Evolutionary conservation across 768 basidiomycete species (phyloP), one percentile per base, ranked within the genome.

Genomic region (Sarcodon aspratus): DNA sequence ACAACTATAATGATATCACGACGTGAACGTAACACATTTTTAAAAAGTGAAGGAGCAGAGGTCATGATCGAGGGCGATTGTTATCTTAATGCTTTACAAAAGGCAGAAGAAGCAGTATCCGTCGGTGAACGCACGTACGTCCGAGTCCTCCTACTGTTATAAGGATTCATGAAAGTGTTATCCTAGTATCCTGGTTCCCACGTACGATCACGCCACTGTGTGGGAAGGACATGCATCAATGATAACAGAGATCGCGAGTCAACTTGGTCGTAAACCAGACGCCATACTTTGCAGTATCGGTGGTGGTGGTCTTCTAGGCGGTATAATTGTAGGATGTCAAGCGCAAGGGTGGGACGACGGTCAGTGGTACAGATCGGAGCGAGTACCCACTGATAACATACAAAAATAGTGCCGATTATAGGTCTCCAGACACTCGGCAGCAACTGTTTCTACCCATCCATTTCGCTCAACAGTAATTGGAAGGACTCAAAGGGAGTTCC

Each of bases 211-310:
- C 56, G 73, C 76, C 7, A 59, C 72, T 3, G 47, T 89, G 11
- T 88, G 86, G 86, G 72, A 80, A 58, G 87, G 87, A 1, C 83
- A 88, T 56, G 72, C 78, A n/a, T 82, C 83, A 13, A 79, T 89
- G 72, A 67, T 89, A 36, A 57, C 64, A 12, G 87, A 89, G 57
- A 76, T 86, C 38, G 59, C 67, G 13, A 57, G 60, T 9, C 82
- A 86, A 52, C 65, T 87, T 5, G 56, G 50, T 1, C 48, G 44
- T 36, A 74, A 72, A 54, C 85, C 86, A 6, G 76, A 80, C 50
- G 84, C 82, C 0, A 79, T 89, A 38, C 78, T 88, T 51, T 88
- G 86, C 57, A 80, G 79, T 47, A 82, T 88, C 10, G 87, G 87
- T 34, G 86, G 86, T 0, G 85, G 73, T 0, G 85, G 86, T 1